Base-by-base conservation (phyloP, 192 early-diverging fungal genomes). In the Coemansia sp. region DNA sequence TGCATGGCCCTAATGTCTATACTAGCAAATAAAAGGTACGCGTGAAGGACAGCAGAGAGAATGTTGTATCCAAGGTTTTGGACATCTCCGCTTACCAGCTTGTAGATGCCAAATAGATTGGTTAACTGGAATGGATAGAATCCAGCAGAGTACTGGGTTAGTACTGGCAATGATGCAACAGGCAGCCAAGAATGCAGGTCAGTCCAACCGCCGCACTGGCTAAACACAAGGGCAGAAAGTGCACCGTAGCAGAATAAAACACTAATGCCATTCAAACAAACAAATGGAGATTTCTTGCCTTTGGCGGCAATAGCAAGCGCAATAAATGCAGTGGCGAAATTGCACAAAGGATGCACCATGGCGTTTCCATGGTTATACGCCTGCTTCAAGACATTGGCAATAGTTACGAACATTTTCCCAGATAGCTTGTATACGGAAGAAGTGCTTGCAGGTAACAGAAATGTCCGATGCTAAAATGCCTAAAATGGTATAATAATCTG, bases 81-180 rank as follows among this genome's bases (percentile, higher is more conserved):
- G n/a, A n/a, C n/a, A n/a, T n/a, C n/a, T n/a, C n/a, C n/a, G n/a
- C 36, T 45, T 41, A 76, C 5, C 0, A 56, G 43, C 11, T 63
- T 68, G 64, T 70, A 66, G 23, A 76, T 59, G 9, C 60, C 53
- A 6, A 76, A 48, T 5, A 69, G n/a, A 16, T 64, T 59, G 18
- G 64, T 23, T 2, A 69, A n/a, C 15, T 76, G 73, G 38, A 70
- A 70, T n/a, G 59, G 58, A 6, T 55, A 38, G 35, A 56, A 53
- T 6, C 49, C 46, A 10, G 9, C 26, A n/a, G 52, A 58, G 21
- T 62, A 53, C 44, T 48, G 39, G 0, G 63, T 39, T 6, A 75
- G 58, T 5, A 66, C 18, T 6, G 45, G 44, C 21, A 65, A 51
- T 14, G 52, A 43, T 14, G 48, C 57, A n/a, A 60, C 30, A 6